Base-by-base conservation (phyloP, 2,329 filamentous ascomycete species). In the Talaromyces verruculosus region DNA sequence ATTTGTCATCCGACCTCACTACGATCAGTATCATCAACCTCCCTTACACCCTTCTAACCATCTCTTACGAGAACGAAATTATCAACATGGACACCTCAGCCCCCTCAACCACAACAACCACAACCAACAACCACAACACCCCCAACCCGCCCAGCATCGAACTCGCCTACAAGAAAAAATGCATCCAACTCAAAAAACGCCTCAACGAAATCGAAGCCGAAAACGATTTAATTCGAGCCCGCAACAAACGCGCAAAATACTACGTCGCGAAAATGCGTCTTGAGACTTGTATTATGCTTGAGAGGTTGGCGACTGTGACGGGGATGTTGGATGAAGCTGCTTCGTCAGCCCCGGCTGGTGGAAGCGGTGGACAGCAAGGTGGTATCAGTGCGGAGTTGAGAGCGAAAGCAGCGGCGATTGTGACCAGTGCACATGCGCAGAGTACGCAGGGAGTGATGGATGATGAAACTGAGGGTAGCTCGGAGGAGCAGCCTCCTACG, bases 151-250 rank as follows among this genome's bases (percentile, higher is more conserved):
- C 95, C 17, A 96, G 93, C 17, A 93, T 98, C 69, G 94, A 99
- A 80, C 90, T 94, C 77, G 93, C 94, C 61, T 99, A 98, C 80
- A 93, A 95, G 73, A 88, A 92, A 70, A 98, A 99, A 87, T 98
- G 94, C 79, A 92, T 97, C 76, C 91, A 96, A 72, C 87, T 99
- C 25, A 96, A 96, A 81, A 91, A 92, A 72, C 91, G 95, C 68
- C 91, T 95, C 69, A 91, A 89, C 76, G 93, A 97, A 77, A 92
- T 98, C 72, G 93, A 98, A 77, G 89, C 92, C 67, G 90, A 92
- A 74, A 97, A 97, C 77, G 93, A 97, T 72, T 87, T 91, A 65
- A 90, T 92, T 57, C 88, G 92, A 63, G 83, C 92, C 63, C 90
- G 92, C 61, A 90, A 97, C 69, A 84, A 86, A 47, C 90, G 93